phyloP scores from a whole-genome alignment of 2,329 filamentous ascomycete species.

The Xylariales sp. region DNA sequence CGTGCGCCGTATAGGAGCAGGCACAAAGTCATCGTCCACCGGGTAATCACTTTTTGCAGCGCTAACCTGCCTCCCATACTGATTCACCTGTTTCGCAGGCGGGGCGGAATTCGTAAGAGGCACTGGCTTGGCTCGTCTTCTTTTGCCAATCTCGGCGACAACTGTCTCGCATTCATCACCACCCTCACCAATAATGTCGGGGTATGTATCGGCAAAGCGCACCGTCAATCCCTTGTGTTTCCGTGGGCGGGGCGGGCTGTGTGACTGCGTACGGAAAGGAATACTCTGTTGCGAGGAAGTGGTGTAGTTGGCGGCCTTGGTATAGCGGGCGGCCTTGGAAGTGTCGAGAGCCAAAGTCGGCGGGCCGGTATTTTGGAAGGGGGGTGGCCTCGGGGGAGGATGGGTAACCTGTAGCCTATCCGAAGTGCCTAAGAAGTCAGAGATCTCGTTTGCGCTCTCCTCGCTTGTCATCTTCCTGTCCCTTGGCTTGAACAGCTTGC shows the following conservation, averaged over 20 bases:
- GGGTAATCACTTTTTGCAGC: conserved; percentile 45
- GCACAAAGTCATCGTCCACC: conserved; percentile 60
- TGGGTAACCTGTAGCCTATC: conserved; percentile 67
- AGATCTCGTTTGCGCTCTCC: conserved; percentile 62
- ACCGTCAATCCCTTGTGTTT: conserved; percentile 75
- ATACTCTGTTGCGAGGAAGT: conserved; percentile 58
- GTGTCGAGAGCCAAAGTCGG: conserved; percentile 67
- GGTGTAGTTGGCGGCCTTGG: conserved; percentile 62
- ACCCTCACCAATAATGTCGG: conserved; percentile 89
- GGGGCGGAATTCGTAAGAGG: conserved; percentile 50
- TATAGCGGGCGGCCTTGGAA: conserved; percentile 65
- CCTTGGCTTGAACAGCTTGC: conserved; percentile 66
- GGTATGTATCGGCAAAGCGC: conserved; percentile 76
- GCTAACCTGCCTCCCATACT: conserved; percentile 44
- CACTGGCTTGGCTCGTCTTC: conserved; percentile 59
- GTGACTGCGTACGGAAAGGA: conserved; percentile 55
- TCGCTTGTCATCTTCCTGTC: conserved; percentile 53
- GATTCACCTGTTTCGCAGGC: conserved; percentile 47
- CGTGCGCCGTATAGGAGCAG: conserved; percentile 65
- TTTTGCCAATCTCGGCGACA: conserved; percentile 75
- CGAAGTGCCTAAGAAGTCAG: conserved; percentile 68
- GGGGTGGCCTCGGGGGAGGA: conserved; percentile 56
- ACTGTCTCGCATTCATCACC: conserved; percentile 86
- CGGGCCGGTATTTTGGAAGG: conserved; percentile 43
- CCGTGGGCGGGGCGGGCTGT: conserved; percentile 61